Percentiles rank a stretch among this genome's conserved stretches.
Evolutionary conservation across 495 filamentous ascomycete species (phyloP).

Genomic region (Penicillium pancosmium): DNA sequence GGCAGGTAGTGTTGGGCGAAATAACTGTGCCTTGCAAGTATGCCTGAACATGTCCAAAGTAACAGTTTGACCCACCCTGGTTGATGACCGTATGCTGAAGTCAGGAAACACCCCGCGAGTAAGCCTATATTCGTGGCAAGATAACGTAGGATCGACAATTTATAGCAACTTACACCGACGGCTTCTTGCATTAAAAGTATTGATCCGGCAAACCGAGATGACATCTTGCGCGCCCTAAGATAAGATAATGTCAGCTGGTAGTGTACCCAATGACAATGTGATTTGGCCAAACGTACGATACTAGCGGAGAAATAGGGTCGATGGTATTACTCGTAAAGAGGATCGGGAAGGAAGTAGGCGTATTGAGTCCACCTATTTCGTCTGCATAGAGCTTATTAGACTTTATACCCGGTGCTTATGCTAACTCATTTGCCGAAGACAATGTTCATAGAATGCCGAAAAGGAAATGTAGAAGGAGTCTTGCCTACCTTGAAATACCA

Average conservation of each 20-base stretch:
- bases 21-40: constrained; percentile 8
- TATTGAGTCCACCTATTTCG: constrained; percentile 21
- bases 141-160: not conserved
- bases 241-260: not conserved
- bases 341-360: constrained; percentile 49
- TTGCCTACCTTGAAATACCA: constrained; percentile 17
- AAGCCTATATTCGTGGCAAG: not conserved
- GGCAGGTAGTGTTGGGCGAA: not conserved
- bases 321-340: constrained; percentile 52
- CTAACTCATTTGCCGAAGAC: not conserved
- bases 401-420: not conserved
- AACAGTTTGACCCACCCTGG: constrained; percentile 7
- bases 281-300: constrained; percentile 14
- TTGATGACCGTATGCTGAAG: constrained; percentile 19
- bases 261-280: not conserved
- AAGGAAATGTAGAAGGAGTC: not conserved
- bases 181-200: constrained; percentile 19
- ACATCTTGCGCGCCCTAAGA: constrained; percentile 52
- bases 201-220: constrained; percentile 26
- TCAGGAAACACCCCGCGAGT: not conserved
- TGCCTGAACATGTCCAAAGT: constrained; percentile 13
- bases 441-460: too few species aligned
- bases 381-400: constrained; percentile 22
- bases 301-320: constrained; percentile 55
- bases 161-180: constrained; percentile 21